phyloP scores from a whole-genome alignment of 257 asterid species.

The Solanum clarkiae region DNA sequence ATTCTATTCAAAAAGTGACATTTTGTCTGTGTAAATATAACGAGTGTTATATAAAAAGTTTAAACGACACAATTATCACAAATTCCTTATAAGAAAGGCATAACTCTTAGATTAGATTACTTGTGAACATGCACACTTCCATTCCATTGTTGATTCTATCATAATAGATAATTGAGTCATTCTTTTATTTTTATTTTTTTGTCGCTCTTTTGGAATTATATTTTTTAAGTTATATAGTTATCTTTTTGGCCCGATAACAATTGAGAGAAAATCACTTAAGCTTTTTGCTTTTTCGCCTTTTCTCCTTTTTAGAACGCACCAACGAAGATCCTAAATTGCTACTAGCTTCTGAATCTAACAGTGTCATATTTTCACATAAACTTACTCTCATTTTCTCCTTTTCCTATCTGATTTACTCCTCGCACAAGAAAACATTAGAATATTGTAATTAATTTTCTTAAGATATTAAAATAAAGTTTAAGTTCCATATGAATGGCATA shows the following conservation, averaged over 20 bases:
- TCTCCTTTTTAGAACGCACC: too few species aligned
- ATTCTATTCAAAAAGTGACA: not conserved
- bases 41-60: not conserved
- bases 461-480: not conserved
- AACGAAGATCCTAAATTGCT: not conserved
- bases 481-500: not conserved
- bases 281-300: too few species aligned
- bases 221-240: not conserved
- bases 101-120: not conserved
- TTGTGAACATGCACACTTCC: not conserved
- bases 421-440: not conserved
- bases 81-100: not conserved
- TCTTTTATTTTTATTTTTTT: not conserved
- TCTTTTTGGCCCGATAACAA: not conserved
- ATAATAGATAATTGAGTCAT: not conserved
- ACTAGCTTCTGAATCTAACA: not conserved
- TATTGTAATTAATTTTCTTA: not conserved
- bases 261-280: not conserved
- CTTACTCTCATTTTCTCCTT: not conserved
- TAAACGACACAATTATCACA: not conserved
- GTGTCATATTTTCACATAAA: not conserved
- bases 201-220: not conserved
- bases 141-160: not conserved
- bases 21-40: not conserved
- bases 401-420: not conserved